These are phyloP conservation scores for Arthrobotrys musiformis DNA, from an alignment of 2,329 filamentous ascomycete species.

Conservation along the genomic window DNA sequence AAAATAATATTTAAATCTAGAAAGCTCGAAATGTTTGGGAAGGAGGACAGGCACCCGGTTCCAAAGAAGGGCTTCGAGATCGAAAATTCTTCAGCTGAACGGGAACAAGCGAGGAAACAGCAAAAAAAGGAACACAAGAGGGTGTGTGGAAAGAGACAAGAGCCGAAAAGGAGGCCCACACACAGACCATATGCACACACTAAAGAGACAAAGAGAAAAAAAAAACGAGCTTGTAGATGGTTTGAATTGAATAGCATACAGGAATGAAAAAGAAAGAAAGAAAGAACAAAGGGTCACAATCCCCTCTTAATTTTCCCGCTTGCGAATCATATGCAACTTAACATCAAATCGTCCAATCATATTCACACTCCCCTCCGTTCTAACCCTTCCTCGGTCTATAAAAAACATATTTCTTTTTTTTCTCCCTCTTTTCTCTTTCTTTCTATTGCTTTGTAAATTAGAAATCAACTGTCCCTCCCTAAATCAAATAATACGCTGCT, in stretches of 20 bases:
- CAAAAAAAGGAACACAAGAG: slow-evolving; percentile 28
- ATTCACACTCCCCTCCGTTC: slow-evolving; percentile 11
- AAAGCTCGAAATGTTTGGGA: slow-evolving; percentile 10
- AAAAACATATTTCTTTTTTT: slow-evolving; percentile 5
- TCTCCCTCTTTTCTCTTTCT: background rate
- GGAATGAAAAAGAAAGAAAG: slow-evolving; percentile 36
- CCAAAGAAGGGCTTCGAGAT: slow-evolving; percentile 35
- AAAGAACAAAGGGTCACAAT: slow-evolving; percentile 28
- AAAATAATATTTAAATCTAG: slow-evolving; percentile 5
- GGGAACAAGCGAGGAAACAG: slow-evolving; percentile 52
- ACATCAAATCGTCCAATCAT: slow-evolving; percentile 42
- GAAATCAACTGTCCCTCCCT: slow-evolving; percentile 35
- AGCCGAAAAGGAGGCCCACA: slow-evolving; percentile 22
- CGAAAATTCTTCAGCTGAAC: slow-evolving; percentile 54
- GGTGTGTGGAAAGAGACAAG: slow-evolving; percentile 29
- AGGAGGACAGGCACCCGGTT: slow-evolving; percentile 20
- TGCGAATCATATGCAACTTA: slow-evolving; percentile 49
- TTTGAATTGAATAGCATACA: slow-evolving; percentile 29
- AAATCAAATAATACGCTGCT: slow-evolving; percentile 11
- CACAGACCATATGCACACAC: slow-evolving; percentile 40
- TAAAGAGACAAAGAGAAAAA: background rate
- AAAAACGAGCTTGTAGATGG: slow-evolving; percentile 29
- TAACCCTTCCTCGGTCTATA: slow-evolving; percentile 10
- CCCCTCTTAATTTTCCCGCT: slow-evolving; percentile 42
- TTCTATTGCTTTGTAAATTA: slow-evolving; percentile 30